Base-by-base conservation (phyloP, 495 filamentous ascomycete species). In the Trichoderma parareesei region DNA sequence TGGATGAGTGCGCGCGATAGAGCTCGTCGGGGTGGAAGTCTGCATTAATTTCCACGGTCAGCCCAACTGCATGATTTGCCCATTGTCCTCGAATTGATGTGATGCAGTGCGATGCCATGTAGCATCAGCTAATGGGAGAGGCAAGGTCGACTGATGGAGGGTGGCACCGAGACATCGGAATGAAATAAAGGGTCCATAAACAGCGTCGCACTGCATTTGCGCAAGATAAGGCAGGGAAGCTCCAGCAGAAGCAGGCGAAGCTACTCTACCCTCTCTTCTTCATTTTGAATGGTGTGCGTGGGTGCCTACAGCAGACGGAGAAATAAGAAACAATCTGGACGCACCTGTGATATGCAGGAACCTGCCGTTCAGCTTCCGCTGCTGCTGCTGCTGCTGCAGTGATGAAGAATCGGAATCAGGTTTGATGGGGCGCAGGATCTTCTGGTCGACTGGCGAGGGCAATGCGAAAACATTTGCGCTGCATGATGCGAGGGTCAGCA, bases 331-430 rank as follows among this genome's bases (percentile, higher is more conserved):
- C 40, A 41, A 41, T 41, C 6, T 11, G 65, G 38, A 66, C 79
- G 53, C 80, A 96, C 94, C 93, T 74, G 94, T 96, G 62, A 98
- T 91, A 75, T 98, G 94, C 67, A 98, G 79, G 76, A 98, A 98
- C 69, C 87, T 84, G 69, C 94, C 94, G 66, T 87, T 83, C 72
- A 93, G 76, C 68, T 78, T 80, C 68, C 78, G 77, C 69, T 73
- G 77, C 27, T 27, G 27, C 27, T 27, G 27, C 68, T 77, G 77
- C 69, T 73, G 77, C 41, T 73, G 70, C 68, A 66, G 63, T 35
- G 48, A 44, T 38, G 65, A 42, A 10, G 41, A 6, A 4, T 10
- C 40, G 16, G 33, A 13, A 6, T 57, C 53, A 11, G 53, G 8
- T 2, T 41, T 20, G 33, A 48, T 37, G 9, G 18, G 27, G 35